These are phyloP conservation scores for Fusarium torulosum DNA, from an alignment of 2,329 filamentous ascomycete genomes.

Conservation along the genomic window DNA sequence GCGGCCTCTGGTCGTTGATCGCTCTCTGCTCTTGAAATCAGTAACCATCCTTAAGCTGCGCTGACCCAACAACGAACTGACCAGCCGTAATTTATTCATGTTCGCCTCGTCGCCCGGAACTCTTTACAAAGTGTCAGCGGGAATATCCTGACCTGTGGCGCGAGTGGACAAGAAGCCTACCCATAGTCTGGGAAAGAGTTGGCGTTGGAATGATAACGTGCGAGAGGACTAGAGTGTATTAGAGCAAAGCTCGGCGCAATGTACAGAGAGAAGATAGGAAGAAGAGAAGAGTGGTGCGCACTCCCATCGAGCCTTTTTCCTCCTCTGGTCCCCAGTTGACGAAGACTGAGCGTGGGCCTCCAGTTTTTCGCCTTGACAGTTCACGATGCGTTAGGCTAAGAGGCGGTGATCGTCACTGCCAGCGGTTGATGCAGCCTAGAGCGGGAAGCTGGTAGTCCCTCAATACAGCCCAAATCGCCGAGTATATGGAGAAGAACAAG, in stretches of 20 bases:
- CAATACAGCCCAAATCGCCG: neutral
- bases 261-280: slow-evolving; percentile 5
- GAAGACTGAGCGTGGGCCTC: slow-evolving; percentile 44
- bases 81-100: slow-evolving; percentile 41
- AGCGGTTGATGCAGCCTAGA: slow-evolving; percentile 8
- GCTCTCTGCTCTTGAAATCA: slow-evolving; percentile 40
- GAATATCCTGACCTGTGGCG: slow-evolving; percentile 16
- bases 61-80: slow-evolving; percentile 27
- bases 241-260: slow-evolving; percentile 27
- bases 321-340: slow-evolving; percentile 38
- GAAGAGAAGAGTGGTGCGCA: slow-evolving; percentile 42
- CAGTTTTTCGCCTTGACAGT: slow-evolving; percentile 46
- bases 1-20: slow-evolving; percentile 42
- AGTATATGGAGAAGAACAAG: neutral
- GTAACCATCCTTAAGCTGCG: slow-evolving; percentile 1
- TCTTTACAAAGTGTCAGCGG: slow-evolving; percentile 45
- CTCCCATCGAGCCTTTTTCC: slow-evolving; percentile 50
- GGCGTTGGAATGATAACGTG: slow-evolving; percentile 54
- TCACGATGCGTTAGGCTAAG: slow-evolving; percentile 35
- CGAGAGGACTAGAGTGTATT: slow-evolving; percentile 47
- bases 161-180: slow-evolving; percentile 46
- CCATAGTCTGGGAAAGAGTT: slow-evolving; percentile 60
- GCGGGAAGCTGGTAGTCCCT: neutral
- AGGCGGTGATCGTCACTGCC: slow-evolving; percentile 26
- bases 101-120: slow-evolving; percentile 42